Evolutionary conservation across 345 rosid genomes (phyloP), one percentile per base, ranked within the genome.

Genomic region (Camelina neglecta): DNA sequence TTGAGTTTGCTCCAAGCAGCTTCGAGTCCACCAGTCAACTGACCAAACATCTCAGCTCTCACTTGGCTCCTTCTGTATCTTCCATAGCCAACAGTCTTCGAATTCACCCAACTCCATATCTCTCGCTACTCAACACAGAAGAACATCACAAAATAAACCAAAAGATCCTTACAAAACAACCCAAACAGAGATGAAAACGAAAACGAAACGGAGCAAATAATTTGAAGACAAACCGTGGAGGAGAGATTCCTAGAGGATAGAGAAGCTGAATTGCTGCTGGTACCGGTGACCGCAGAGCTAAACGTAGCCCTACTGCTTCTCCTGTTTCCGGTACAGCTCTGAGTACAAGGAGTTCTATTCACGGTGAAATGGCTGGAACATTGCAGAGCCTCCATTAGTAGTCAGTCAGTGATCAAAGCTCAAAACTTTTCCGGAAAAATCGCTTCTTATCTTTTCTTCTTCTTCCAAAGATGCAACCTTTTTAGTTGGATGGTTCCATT

Each of bases 1-100:
- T 86, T 95, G 76, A 95, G 97, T 85, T 89, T 95, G 83, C 71
- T 90, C 99, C 99, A 95, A 81, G 99, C 97, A 49, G 97, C 73
- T 60, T 95, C 99, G 11, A 95, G 99, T n/a, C 97, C 96, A 60
- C 88, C 83, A 0, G 93, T 92, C 69, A 95, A 76, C 82, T 90
- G 99, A 18, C 93, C 97, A 81, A 95, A 92, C 97, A 95, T 95
- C 81, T 95, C 99, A 1, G 97, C 97, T 75, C 84, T 85, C 33
- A 95, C 89, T 63, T 83, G 79, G 20, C 84, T 63, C 18, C 73
- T 82, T 79, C 58, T 79, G 47, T 75, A 81, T 71, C 90, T 85
- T 84, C 72, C 85, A 49, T 44, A 20, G 35, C 74, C 29, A 36
- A 71, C 83, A 38, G 77, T 83, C 66, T 74, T 85, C 38, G 89